A percentile compares a stretch with the other conserved stretches of the same genome.
Conservation (phyloP, 208 protist species). For the Leishmania braziliensis region DNA sequence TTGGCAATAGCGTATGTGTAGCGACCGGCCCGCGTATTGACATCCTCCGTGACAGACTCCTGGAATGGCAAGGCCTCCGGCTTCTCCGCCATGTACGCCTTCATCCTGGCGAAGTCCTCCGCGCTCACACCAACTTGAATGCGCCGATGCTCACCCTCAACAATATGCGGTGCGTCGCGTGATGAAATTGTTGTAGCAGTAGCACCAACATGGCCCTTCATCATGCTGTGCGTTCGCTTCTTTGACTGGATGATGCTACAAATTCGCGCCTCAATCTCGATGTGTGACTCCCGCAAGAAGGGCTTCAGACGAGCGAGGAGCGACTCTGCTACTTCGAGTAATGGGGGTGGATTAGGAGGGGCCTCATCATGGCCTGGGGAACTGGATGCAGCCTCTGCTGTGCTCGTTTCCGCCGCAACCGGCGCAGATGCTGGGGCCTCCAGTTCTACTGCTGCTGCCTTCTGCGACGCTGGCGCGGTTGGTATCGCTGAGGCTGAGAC, state of each 20-base stretch:
- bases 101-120: slow-evolving; percentile 47
- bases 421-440: neutral
- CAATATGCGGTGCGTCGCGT: neutral
- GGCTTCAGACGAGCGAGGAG: slow-evolving; percentile 39
- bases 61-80: slow-evolving; percentile 1
- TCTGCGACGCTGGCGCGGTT: neutral
- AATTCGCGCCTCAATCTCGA: slow-evolving; percentile 78
- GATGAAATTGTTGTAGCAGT: neutral
- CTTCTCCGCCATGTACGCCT: slow-evolving; percentile 22
- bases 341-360: neutral
- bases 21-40: slow-evolving; percentile 40
- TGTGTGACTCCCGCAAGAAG: slow-evolving; percentile 24
- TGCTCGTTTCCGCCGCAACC: neutral
- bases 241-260: slow-evolving; percentile 36
- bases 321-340: slow-evolving; percentile 3
- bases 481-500: neutral
- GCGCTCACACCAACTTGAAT: slow-evolving; percentile 44
- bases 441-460: neutral
- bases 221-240: neutral
- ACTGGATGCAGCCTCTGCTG: neutral
- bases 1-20: slow-evolving; percentile 53
- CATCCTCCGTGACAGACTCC: slow-evolving; percentile 49
- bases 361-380: neutral
- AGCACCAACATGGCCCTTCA: neutral
- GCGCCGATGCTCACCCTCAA: neutral